A percentile compares a stretch with the other conserved stretches of the same genome.
Evolutionary conservation across 2,329 filamentous ascomycete species (phyloP).

Genomic region (Aspergillus clavatus): DNA sequence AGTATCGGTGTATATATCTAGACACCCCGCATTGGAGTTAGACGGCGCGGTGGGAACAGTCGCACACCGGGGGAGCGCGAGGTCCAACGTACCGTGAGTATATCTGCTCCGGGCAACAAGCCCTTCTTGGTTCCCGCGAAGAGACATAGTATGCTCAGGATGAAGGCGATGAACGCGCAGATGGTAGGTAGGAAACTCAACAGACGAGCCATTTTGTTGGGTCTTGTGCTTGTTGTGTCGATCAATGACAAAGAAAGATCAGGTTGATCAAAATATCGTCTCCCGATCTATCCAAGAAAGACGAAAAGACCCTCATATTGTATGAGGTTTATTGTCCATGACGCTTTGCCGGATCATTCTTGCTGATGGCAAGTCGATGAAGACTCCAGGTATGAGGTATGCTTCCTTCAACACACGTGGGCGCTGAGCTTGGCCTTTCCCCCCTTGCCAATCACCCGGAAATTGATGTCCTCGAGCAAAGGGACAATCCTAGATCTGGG

Average conservation of each 20-base stretch:
- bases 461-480: not conserved
- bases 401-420: not conserved
- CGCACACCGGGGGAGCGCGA: not conserved
- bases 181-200: slow-evolving; percentile 44
- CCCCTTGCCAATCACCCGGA: not conserved
- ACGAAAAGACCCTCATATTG: not conserved
- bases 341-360: not conserved
- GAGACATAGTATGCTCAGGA: slow-evolving; percentile 56
- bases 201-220: slow-evolving; percentile 11
- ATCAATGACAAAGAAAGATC: not conserved
- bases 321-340: not conserved
- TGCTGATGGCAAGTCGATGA: not conserved
- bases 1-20: slow-evolving; percentile 36
- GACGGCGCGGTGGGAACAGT: too few species aligned
- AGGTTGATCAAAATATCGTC: not conserved
- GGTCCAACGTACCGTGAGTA: slow-evolving; percentile 49
- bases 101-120: slow-evolving; percentile 54
- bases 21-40: not conserved
- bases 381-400: not conserved
- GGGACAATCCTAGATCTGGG: not conserved
- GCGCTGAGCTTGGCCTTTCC: not conserved
- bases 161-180: slow-evolving; percentile 50
- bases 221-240: not conserved
- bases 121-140: slow-evolving; percentile 55
- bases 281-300: not conserved